phyloP scores from a whole-genome alignment of 306 rosid genomes.

The Cyclanthera cordifolia region DNA sequence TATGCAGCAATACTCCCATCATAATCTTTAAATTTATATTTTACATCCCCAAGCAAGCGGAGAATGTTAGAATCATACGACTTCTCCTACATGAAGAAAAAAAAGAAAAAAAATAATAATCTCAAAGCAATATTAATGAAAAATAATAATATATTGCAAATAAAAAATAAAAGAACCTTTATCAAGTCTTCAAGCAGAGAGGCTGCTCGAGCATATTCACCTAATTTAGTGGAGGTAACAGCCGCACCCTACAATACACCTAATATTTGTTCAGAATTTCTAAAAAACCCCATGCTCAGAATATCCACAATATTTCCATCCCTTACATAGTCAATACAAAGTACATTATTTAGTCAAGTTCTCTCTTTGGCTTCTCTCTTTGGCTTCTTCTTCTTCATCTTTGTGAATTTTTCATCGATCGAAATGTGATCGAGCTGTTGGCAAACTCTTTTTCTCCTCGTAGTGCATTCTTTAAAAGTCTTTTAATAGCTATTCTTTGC shows the following conservation, averaged over 20 bases:
- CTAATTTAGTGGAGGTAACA: constrained; percentile 69
- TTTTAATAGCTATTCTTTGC: too few species aligned
- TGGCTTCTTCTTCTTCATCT: too few species aligned
- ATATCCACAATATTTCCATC: neutral
- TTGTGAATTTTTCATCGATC: too few species aligned
- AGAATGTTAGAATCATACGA: constrained; percentile 66
- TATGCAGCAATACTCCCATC: constrained; percentile 75
- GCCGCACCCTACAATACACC: constrained; percentile 76
- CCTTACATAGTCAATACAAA: neutral
- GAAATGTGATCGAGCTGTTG: too few species aligned
- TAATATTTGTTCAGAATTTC: constrained; percentile 16
- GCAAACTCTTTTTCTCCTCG: too few species aligned
- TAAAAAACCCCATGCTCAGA: neutral
- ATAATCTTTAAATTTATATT: constrained; percentile 64
- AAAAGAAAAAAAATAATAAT: neutral
- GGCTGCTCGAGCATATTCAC: constrained; percentile 63
- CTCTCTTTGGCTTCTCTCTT: too few species aligned
- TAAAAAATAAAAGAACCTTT: constrained; percentile 36
- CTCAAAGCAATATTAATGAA: neutral
- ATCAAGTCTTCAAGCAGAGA: constrained; percentile 73
- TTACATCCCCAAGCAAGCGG: constrained; percentile 89
- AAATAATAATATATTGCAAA: constrained; percentile 11
- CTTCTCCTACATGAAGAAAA: constrained; percentile 40
- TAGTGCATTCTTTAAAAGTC: too few species aligned
- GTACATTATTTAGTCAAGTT: constrained; percentile 5